Conservation (phyloP, 208 protist species). For the Crithidia fasciculata region DNA sequence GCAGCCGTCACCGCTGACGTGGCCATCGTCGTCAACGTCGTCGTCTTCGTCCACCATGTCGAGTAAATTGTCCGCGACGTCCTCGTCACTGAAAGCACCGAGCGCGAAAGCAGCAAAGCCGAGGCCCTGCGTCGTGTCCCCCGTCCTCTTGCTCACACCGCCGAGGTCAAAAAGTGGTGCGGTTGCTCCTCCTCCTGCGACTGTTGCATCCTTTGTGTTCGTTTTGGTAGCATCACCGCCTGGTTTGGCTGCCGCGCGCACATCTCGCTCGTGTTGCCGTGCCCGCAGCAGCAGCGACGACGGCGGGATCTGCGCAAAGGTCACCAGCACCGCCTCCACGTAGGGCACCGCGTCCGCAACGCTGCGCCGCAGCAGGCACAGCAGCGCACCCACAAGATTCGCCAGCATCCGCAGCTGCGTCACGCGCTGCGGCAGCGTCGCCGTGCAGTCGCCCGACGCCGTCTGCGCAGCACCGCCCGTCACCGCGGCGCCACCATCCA, state of each 20-base stretch:
- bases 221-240: not conserved
- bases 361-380: constrained; percentile 40
- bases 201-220: too few relatives aligned
- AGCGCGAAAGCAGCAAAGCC: not conserved
- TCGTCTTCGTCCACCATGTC: constrained; percentile 1
- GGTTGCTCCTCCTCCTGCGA: too few relatives aligned
- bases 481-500: constrained; percentile 31
- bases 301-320: constrained; percentile 34
- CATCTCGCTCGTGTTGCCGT: not conserved
- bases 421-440: constrained; percentile 34
- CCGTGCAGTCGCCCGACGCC: constrained; percentile 24
- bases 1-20: not conserved
- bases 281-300: constrained; percentile 22
- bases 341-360: constrained; percentile 43
- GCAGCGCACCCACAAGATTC: constrained; percentile 37
- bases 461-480: constrained; percentile 32
- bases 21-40: not conserved
- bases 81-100: constrained; percentile 1
- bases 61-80: not conserved
- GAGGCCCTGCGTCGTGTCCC: too few relatives aligned
- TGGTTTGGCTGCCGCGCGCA: not conserved
- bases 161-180: too few relatives aligned
- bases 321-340: constrained; percentile 41
- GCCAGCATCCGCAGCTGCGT: constrained; percentile 49
- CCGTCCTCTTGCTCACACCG: too few relatives aligned